Conservation (phyloP, 495 filamentous ascomycete species). For the Neurospora sp. region DNA sequence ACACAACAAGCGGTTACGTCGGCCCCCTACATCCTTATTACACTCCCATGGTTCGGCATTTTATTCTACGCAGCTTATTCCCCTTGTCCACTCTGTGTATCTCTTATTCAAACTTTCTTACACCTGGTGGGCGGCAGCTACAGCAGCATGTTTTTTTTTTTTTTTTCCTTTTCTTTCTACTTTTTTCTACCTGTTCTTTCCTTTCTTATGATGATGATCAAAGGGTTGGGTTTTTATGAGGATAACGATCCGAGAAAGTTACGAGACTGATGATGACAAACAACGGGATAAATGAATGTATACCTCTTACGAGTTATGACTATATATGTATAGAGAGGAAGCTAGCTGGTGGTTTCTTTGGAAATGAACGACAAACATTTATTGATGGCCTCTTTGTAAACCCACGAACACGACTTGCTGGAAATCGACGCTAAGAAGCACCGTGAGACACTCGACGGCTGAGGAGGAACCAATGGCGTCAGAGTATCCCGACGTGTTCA, state of each 20-base stretch:
- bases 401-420: not conserved
- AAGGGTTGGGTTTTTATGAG: not conserved
- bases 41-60: not conserved
- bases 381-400: not conserved
- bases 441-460: not conserved
- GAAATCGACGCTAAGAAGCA: not conserved
- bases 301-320: not conserved
- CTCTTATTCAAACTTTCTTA: not conserved
- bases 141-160: slow-evolving; percentile 5
- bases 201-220: slow-evolving; percentile 1
- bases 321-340: not conserved
- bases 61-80: not conserved
- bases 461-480: not conserved
- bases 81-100: not conserved
- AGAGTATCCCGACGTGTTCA: not conserved
- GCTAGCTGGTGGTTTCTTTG: not conserved
- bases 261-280: not conserved
- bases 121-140: not conserved
- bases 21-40: not conserved
- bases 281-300: not conserved
- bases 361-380: not conserved
- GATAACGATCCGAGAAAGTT: not conserved
- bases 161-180: not conserved
- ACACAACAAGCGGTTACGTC: not conserved
- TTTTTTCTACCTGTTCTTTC: not conserved